phyloP scores from a whole-genome alignment of 495 filamentous ascomycete species.

The Trichodelitschia bisporula region DNA sequence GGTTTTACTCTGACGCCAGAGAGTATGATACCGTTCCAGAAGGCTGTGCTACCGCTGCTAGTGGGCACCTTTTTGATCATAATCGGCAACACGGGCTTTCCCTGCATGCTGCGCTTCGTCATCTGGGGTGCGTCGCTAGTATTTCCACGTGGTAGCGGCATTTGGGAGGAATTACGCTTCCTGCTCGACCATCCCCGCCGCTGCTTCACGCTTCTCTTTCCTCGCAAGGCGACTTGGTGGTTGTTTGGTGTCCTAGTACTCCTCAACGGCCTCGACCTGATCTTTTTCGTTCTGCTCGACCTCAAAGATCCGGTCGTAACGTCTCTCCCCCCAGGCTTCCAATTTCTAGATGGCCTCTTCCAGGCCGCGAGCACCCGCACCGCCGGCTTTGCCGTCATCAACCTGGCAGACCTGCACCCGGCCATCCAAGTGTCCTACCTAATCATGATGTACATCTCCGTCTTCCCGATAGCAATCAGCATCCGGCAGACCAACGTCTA shows the following conservation, averaged over 20 bases:
- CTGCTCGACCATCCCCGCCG: slow-evolving; percentile 82
- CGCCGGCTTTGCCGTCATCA: slow-evolving; percentile 63
- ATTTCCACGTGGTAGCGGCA: slow-evolving; percentile 29
- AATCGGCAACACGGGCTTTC: slow-evolving; percentile 85
- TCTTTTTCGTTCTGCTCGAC: slow-evolving; percentile 80
- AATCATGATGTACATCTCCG: slow-evolving; percentile 99
- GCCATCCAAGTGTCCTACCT: slow-evolving; percentile 85
- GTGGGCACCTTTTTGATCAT: slow-evolving; percentile 62
- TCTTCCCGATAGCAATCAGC: slow-evolving; percentile 85
- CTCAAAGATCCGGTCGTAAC: slow-evolving; percentile 40
- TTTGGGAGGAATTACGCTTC: slow-evolving; percentile 77
- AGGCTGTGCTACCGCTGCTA: slow-evolving; percentile 45
- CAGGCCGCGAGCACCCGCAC: slow-evolving; percentile 73
- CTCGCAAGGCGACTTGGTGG: slow-evolving; percentile 83
- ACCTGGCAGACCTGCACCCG: slow-evolving; percentile 54
- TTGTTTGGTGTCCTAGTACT: slow-evolving; percentile 64
- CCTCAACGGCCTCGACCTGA: slow-evolving; percentile 59
- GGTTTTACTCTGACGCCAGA: slow-evolving; percentile 66
- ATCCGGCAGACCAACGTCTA: slow-evolving; percentile 89
- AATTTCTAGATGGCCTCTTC: slow-evolving; percentile 64
- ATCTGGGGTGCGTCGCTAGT: slow-evolving; percentile 52
- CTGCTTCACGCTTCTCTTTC: slow-evolving; percentile 86
- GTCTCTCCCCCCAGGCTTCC: slow-evolving; percentile 35
- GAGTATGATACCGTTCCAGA: slow-evolving; percentile 73
- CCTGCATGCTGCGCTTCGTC: slow-evolving; percentile 70